These are phyloP conservation scores for Colletotrichum somersetense DNA, from an alignment of 2,329 filamentous ascomycete genomes.

Conservation along the genomic window DNA sequence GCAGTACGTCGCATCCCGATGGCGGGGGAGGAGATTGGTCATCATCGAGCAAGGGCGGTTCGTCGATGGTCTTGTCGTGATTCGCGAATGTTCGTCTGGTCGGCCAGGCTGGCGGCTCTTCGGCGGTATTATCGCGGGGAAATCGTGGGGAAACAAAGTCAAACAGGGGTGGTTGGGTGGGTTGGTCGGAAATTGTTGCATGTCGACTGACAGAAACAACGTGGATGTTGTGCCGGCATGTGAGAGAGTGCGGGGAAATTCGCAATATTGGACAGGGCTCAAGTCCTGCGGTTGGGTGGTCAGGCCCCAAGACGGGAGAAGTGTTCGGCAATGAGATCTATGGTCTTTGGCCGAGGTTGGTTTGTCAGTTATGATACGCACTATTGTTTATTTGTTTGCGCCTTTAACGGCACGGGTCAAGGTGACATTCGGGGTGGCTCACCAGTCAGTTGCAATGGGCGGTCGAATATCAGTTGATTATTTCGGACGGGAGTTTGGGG, in stretches of 20 bases:
- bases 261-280: constrained; percentile 5
- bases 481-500: too few relatives aligned
- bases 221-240: constrained; percentile 8
- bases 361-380: background rate
- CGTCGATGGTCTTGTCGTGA: background rate
- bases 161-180: background rate
- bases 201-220: constrained; percentile 2
- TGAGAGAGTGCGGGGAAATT: constrained; percentile 30
- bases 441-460: too few relatives aligned
- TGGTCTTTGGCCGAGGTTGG: constrained; percentile 10
- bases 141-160: constrained; percentile 18
- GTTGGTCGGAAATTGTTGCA: background rate
- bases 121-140: constrained; percentile 31
- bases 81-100: background rate
- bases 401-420: background rate
- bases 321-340: constrained; percentile 20
- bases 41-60: background rate
- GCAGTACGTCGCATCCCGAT: constrained; percentile 9
- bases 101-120: constrained; percentile 6
- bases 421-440: background rate
- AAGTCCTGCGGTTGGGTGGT: background rate
- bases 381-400: background rate
- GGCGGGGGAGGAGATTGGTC: constrained; percentile 6
- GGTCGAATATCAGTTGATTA: too few relatives aligned
- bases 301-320: constrained; percentile 1